phyloP scores from a whole-genome alignment of 331 rosid species.

The Pyrus hybrid region DNA sequence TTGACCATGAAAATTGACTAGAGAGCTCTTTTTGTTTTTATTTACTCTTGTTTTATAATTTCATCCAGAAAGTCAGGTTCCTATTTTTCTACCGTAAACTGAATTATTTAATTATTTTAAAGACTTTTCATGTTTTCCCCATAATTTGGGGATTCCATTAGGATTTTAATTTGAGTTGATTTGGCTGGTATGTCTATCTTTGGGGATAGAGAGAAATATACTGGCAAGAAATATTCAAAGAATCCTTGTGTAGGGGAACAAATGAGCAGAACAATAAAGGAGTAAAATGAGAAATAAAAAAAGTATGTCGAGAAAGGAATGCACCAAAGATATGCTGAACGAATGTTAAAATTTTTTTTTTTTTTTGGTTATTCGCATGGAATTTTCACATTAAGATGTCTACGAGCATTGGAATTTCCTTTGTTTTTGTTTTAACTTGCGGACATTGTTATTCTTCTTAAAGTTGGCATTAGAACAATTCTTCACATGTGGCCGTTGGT shows the following conservation, averaged over 20 bases:
- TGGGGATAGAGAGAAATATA: too few species aligned
- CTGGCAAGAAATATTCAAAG: neutral
- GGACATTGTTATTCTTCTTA: neutral
- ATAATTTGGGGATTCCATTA: neutral
- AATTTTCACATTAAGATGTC: neutral
- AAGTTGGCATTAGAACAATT: neutral
- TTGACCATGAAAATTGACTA: conserved; percentile 16
- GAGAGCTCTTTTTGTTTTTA: neutral
- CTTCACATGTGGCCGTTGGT: neutral
- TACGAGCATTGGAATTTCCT: neutral
- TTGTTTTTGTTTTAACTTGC: neutral
- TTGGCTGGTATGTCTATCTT: neutral
- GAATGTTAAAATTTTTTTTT: neutral
- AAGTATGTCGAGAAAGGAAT: too few species aligned
- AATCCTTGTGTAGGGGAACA: too few species aligned
- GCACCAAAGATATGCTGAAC: too few species aligned
- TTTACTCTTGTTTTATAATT: neutral
- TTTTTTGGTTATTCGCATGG: neutral
- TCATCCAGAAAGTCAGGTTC: neutral
- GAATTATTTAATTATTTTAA: neutral
- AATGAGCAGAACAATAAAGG: too few species aligned
- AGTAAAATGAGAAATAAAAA: too few species aligned
- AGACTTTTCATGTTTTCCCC: neutral
- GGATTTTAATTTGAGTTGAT: neutral
- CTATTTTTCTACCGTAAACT: neutral